A percentile compares a stretch with the other conserved stretches of the same genome.
These are phyloP conservation scores for Yarrowia sp. DNA, from an alignment of 805 yeast species.

Conservation along the genomic window DNA sequence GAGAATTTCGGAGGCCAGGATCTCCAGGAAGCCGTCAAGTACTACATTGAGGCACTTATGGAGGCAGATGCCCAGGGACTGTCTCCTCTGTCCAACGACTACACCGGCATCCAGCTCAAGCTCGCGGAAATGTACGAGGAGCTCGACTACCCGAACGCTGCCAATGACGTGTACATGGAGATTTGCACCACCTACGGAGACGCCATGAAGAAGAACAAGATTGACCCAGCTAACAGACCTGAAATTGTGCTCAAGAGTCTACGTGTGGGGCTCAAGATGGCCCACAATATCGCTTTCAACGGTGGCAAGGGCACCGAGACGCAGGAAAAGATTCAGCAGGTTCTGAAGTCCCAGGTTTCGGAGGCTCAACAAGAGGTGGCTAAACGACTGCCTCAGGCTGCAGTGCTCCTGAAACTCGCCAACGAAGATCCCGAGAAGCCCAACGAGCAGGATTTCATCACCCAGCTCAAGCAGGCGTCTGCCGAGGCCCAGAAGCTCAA, in stretches of 20 bases:
- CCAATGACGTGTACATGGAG: constrained; percentile 71
- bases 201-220: constrained; percentile 56
- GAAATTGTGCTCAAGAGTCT: constrained; percentile 74
- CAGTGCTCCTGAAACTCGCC: constrained; percentile 27
- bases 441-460: constrained; percentile 15
- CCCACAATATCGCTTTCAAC: constrained; percentile 50
- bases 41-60: constrained; percentile 76
- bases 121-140: constrained; percentile 86
- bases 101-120: constrained; percentile 89
- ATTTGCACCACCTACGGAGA: constrained; percentile 62
- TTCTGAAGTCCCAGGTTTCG: constrained; percentile 65
- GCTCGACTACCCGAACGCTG: constrained; percentile 65
- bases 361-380: constrained; percentile 72
- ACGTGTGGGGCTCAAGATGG: constrained; percentile 70
- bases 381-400: constrained; percentile 44
- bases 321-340: constrained; percentile 51
- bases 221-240: constrained; percentile 55
- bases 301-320: constrained; percentile 54
- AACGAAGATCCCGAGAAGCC: not conserved
- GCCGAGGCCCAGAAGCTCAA: constrained; percentile 24
- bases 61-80: constrained; percentile 64
- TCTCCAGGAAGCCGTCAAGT: constrained; percentile 69
- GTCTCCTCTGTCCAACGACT: constrained; percentile 72
- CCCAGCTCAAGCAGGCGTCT: constrained; percentile 39
- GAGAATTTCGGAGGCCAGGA: constrained; percentile 65